Conservation (phyloP, 345 rosid genomes). For the Odontarrhena argentea region DNA sequence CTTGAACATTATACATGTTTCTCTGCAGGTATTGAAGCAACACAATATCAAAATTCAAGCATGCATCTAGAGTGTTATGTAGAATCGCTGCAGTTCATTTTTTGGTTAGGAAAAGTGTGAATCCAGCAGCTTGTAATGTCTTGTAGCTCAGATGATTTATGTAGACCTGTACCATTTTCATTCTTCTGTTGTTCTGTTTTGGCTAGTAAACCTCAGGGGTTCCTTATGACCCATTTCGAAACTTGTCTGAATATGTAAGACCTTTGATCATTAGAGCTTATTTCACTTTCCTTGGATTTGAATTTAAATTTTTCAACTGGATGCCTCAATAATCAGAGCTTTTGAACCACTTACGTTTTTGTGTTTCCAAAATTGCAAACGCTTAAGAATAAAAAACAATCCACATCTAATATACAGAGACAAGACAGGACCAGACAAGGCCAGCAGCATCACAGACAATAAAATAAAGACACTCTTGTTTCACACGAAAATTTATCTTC, state of each 20-base stretch:
- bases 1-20: not conserved
- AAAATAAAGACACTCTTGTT: constrained; percentile 25
- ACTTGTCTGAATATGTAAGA: constrained; percentile 10
- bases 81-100: not conserved
- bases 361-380: constrained; percentile 20
- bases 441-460: not conserved
- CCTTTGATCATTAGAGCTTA: not conserved
- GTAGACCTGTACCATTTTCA: constrained; percentile 1
- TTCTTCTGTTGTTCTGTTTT: not conserved
- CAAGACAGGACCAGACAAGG: constrained; percentile 12
- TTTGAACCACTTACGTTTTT: not conserved
- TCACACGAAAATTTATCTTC: constrained; percentile 17
- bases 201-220: constrained; percentile 16
- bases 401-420: constrained; percentile 28
- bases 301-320: not conserved
- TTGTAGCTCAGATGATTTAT: constrained; percentile 14
- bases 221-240: constrained; percentile 15
- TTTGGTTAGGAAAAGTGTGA: constrained; percentile 26
- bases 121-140: constrained; percentile 28
- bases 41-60: constrained; percentile 3
- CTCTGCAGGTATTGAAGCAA: constrained; percentile 17
- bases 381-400: constrained; percentile 16
- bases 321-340: not conserved
- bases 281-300: not conserved
- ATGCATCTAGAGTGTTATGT: constrained; percentile 1